These are phyloP conservation scores for Violaceomyces palustris DNA, from an alignment of 1,284 basidiomycete genomes.

Conservation along the genomic window DNA sequence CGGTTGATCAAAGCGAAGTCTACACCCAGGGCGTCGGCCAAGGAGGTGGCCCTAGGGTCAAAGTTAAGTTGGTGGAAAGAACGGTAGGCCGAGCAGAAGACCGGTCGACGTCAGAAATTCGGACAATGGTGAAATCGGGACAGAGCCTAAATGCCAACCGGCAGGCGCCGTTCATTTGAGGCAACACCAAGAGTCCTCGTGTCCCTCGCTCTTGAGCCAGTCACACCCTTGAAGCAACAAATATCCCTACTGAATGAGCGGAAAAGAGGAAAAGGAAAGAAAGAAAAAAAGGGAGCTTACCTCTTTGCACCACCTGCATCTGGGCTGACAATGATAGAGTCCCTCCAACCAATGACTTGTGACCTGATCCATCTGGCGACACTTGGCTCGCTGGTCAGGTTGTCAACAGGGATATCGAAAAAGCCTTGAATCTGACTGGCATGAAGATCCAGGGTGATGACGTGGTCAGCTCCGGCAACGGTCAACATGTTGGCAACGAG, in stretches of 20 bases:
- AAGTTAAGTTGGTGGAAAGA: too few species aligned
- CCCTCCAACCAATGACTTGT: constrained; percentile 77
- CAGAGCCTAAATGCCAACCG: too few species aligned
- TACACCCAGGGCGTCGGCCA: constrained; percentile 90
- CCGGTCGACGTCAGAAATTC: too few species aligned
- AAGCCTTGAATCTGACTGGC: constrained; percentile 98
- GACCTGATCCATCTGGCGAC: constrained; percentile 65
- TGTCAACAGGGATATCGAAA: constrained; percentile 98
- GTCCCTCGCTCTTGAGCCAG: too few species aligned
- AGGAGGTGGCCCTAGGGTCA: constrained; percentile 70
- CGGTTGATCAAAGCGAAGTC: constrained; percentile 97
- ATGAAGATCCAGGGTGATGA: constrained; percentile 98
- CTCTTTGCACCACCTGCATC: constrained; percentile 97
- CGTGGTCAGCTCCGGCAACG: constrained; percentile 93
- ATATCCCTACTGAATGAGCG: neutral
- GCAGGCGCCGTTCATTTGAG: too few species aligned
- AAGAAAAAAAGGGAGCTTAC: constrained; percentile 55
- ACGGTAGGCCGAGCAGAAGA: too few species aligned
- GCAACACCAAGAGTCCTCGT: too few species aligned
- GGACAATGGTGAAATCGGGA: too few species aligned
- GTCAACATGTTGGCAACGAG: constrained; percentile 95
- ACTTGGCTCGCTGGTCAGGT: constrained; percentile 55
- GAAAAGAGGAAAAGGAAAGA: neutral
- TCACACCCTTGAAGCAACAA: neutral
- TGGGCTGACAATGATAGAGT: constrained; percentile 89